These are phyloP conservation scores for Mytilinidion resinicola DNA, from an alignment of 495 filamentous ascomycete genomes.

Conservation along the genomic window DNA sequence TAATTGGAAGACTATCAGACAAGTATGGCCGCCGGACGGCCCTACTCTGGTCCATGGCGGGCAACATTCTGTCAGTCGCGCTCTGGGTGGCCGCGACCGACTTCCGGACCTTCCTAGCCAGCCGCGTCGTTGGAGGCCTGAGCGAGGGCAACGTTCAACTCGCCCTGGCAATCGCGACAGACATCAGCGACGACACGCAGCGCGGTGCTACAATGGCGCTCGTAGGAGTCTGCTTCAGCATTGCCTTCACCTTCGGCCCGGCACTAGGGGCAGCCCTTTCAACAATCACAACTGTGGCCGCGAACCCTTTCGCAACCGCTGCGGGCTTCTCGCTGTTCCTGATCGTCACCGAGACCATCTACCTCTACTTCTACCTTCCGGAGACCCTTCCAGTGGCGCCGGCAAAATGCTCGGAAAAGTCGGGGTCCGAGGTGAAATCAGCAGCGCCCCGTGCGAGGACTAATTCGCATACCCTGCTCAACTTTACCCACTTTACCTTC, in stretches of 20 bases:
- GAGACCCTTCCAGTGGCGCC: slow-evolving; percentile 65
- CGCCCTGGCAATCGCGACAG: slow-evolving; percentile 92
- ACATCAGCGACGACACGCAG: slow-evolving; percentile 77
- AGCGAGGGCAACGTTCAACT: slow-evolving; percentile 97
- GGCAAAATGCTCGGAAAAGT: slow-evolving; percentile 4
- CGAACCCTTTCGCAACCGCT: slow-evolving; percentile 89
- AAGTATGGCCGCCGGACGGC: slow-evolving; percentile 81
- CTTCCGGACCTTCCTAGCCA: slow-evolving; percentile 92
- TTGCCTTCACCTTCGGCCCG: slow-evolving; percentile 94
- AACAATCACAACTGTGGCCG: slow-evolving; percentile 63
- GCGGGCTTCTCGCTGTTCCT: slow-evolving; percentile 77
- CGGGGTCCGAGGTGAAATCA: slow-evolving; percentile 31
- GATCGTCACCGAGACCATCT: slow-evolving; percentile 77
- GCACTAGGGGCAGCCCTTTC: slow-evolving; percentile 81
- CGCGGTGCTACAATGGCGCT: slow-evolving; percentile 90
- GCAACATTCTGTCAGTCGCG: slow-evolving; percentile 85
- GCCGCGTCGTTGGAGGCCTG: slow-evolving; percentile 82
- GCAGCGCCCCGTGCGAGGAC: slow-evolving; percentile 45
- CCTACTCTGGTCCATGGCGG: slow-evolving; percentile 87
- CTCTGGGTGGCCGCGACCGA: slow-evolving; percentile 90
- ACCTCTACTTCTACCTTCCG: slow-evolving; percentile 80
- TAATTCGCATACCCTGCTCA: slow-evolving; percentile 78
- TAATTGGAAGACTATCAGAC: slow-evolving; percentile 86
- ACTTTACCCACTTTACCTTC: slow-evolving; percentile 81
- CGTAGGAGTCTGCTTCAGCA: slow-evolving; percentile 91